Evolutionary conservation across 257 asterid genomes (phyloP), one percentile per base, ranked within the genome.

Genomic region (Schizonepeta tenuifolia): DNA sequence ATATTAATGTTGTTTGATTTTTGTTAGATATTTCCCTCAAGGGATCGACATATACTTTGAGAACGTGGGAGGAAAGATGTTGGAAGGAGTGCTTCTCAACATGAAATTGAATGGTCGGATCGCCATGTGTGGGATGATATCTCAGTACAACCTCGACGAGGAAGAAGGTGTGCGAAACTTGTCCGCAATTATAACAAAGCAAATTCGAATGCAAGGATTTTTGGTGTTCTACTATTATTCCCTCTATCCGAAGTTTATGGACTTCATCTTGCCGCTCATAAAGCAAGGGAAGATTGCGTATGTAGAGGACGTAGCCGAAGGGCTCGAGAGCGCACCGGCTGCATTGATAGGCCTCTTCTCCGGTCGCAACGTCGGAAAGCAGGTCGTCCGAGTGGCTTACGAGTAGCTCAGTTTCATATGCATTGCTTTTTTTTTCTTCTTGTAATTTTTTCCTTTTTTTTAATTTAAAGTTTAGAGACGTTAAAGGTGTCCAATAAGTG

Each of bases 301-400:
- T n/a, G 72, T 83, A 41, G 90, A 86, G 70, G 86, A 83, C 57
- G 69, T 65, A 17, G 86, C 71, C 2, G 54, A 79, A 64, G 90
- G 90, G 40, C 82, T 86, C 40, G 88, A 86, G 41, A 75, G 71
- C 6, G 86, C 86, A 4, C 86, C 88, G 1, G 50, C 55, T 7
- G 86, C 90, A 5, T 44, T 81, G 15, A 12, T 86, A 3, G 86
- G 88, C 43, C 85, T 86, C 14, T 83, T 77, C 73, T 66, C 77
- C 0, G 88, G 90, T 10, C 76, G 73, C 61, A 83, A 86, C 28
- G 50, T 83, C 20, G 90, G 90, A 26, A 86, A 83, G 74, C 82
- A 86, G 63, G 43, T 83, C 24, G 88, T 86, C 7, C 73, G 55
- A 9, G 75, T 83, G 46, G 63, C 83, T 8, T 22, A 14, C 6